Evolutionary conservation across 2,329 filamentous ascomycete species (phyloP).

Genomic region (Colletotrichum liriopes): DNA sequence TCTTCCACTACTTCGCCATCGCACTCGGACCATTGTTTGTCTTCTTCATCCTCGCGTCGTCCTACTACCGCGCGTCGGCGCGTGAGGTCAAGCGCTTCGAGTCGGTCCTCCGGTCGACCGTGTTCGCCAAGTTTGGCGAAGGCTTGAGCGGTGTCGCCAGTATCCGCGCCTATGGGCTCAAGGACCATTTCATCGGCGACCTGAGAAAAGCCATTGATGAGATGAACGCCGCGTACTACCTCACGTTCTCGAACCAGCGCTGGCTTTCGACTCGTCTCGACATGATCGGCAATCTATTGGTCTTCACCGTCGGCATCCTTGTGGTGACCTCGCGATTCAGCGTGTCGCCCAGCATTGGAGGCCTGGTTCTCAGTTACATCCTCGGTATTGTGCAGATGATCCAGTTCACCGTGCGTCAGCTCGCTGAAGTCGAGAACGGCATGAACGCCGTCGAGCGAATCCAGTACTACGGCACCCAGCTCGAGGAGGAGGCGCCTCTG

Average conservation of each 20-base stretch:
- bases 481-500: constrained; percentile 91
- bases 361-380: constrained; percentile 93
- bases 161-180: constrained; percentile 90
- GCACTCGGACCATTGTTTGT: constrained; percentile 77
- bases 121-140: constrained; percentile 94
- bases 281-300: constrained; percentile 84
- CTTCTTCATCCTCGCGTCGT: constrained; percentile 85
- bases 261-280: constrained; percentile 93
- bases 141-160: constrained; percentile 86
- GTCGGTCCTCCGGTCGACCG: constrained; percentile 85
- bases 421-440: constrained; percentile 96
- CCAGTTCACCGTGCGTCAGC: constrained; percentile 93
- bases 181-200: constrained; percentile 79
- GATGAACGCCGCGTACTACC: constrained; percentile 95
- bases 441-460: constrained; percentile 98
- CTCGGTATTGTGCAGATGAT: constrained; percentile 95
- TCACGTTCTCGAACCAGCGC: constrained; percentile 95
- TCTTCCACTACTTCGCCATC: constrained; percentile 88
- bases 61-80: constrained; percentile 92
- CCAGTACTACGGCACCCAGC: constrained; percentile 87
- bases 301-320: constrained; percentile 90
- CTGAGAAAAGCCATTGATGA: constrained; percentile 84
- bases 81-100: constrained; percentile 97
- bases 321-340: constrained; percentile 93
- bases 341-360: constrained; percentile 87